Conservation (phyloP, 768 basidiomycete genomes). For the Boletus insuetus region DNA sequence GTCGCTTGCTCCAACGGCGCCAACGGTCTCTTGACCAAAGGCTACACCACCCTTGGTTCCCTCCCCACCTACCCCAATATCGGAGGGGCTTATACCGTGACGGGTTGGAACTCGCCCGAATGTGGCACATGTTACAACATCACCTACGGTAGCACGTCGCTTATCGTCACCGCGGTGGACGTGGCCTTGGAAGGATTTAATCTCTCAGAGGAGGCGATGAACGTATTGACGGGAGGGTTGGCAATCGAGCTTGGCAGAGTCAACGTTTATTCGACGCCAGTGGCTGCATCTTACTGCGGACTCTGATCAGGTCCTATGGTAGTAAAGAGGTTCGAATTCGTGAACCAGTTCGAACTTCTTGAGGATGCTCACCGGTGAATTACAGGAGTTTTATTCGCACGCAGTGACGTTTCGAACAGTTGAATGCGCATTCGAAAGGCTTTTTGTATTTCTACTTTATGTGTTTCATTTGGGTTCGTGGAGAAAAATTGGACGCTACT, state of each 20-base stretch:
- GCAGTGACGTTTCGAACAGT: too few relatives aligned
- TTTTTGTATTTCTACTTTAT: too few relatives aligned
- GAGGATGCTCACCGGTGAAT: too few relatives aligned
- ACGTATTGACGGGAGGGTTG: constrained; percentile 46
- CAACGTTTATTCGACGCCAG: constrained; percentile 40
- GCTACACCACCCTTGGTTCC: neutral
- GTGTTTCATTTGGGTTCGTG: too few relatives aligned
- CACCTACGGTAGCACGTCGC: constrained; percentile 21
- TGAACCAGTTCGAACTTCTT: too few relatives aligned
- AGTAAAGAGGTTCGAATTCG: too few relatives aligned
- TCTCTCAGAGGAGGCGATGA: constrained; percentile 53
- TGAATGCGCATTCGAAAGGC: too few relatives aligned
- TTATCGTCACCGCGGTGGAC: constrained; percentile 33
- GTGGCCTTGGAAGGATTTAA: constrained; percentile 35
- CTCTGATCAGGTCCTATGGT: neutral
- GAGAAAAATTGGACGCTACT: too few relatives aligned
- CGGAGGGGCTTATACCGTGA: constrained; percentile 21
- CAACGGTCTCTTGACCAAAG: neutral
- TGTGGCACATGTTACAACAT: constrained; percentile 36
- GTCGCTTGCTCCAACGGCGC: neutral
- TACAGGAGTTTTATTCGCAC: too few relatives aligned
- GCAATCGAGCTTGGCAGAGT: constrained; percentile 49
- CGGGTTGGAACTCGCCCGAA: constrained; percentile 26
- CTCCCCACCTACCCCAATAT: neutral
- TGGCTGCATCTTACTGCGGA: constrained; percentile 49